These are phyloP conservation scores for Moniliella sp. DNA, from an alignment of 1,284 basidiomycete species.

Conservation along the genomic window DNA sequence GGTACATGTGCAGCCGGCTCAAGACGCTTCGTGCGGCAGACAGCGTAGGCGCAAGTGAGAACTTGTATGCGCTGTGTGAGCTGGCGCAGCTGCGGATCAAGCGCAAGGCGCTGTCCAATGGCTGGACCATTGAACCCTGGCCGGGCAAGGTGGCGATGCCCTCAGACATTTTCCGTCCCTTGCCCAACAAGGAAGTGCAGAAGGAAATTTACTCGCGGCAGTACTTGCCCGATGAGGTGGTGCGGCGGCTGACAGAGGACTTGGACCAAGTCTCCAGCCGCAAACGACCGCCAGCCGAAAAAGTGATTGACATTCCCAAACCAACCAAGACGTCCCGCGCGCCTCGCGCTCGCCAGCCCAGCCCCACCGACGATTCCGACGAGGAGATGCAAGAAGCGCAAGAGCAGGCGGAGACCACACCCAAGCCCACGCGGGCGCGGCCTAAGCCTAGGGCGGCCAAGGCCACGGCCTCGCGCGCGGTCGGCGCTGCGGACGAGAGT, in stretches of 20 bases:
- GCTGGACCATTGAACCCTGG: slow-evolving; percentile 58
- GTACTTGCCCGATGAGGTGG: slow-evolving; percentile 2
- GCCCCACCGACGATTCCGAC: neutral
- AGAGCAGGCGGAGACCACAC: too few species aligned
- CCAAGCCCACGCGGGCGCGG: too few species aligned
- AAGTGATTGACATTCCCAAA: neutral
- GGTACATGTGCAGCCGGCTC: slow-evolving; percentile 55
- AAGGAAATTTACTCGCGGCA: slow-evolving; percentile 5
- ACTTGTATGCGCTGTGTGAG: slow-evolving; percentile 69
- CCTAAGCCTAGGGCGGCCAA: too few species aligned
- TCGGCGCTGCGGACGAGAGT: too few species aligned
- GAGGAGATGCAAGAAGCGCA: neutral
- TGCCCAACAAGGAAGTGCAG: slow-evolving; percentile 19
- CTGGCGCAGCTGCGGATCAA: slow-evolving; percentile 69
- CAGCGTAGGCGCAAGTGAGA: slow-evolving; percentile 35
- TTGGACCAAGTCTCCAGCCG: neutral
- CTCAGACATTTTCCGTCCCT: slow-evolving; percentile 49
- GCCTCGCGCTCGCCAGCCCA: neutral
- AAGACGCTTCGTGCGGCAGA: slow-evolving; percentile 62
- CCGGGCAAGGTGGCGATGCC: slow-evolving; percentile 62
- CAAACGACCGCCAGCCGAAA: neutral
- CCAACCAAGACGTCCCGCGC: neutral
- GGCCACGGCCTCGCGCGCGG: too few species aligned
- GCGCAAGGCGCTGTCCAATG: slow-evolving; percentile 44
- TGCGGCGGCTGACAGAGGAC: neutral